phyloP scores from a whole-genome alignment of 768 basidiomycete genomes.

The Leccinum subtestaceum region DNA sequence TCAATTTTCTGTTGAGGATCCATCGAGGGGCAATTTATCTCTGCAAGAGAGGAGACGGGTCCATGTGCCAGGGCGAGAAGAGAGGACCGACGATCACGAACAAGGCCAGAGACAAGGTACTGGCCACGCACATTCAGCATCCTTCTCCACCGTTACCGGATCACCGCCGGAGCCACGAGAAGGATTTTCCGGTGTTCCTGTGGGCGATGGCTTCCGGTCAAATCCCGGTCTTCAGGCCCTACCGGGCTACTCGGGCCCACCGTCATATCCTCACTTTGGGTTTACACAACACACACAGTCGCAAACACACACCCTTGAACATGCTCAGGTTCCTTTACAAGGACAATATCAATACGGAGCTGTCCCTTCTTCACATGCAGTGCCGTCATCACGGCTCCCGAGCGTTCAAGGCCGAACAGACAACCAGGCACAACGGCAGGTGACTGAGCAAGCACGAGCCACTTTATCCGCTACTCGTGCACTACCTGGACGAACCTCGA shows the following conservation, averaged over 20 bases:
- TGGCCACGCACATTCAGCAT: slow-evolving; percentile 23
- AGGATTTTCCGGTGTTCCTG: not conserved
- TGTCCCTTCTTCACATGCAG: not conserved
- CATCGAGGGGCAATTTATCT: not conserved
- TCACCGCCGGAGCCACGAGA: slow-evolving; percentile 15
- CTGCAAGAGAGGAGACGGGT: slow-evolving; percentile 3
- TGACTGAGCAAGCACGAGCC: not conserved
- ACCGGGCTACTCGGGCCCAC: slow-evolving; percentile 1
- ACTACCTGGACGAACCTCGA: slow-evolving; percentile 9
- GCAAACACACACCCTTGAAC: slow-evolving; percentile 1
- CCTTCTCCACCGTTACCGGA: slow-evolving; percentile 25
- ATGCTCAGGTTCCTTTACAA: slow-evolving; percentile 3
- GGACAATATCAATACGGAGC: slow-evolving; percentile 9
- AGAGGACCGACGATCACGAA: not conserved
- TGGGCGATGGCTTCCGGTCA: not conserved
- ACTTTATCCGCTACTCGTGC: not conserved
- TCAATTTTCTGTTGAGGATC: not conserved
- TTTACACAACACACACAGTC: slow-evolving; percentile 7
- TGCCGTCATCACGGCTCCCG: slow-evolving; percentile 1
- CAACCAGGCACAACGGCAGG: not conserved
- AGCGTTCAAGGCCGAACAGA: not conserved
- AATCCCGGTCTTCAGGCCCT: slow-evolving; percentile 2
- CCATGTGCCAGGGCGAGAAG: not conserved
- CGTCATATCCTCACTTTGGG: slow-evolving; percentile 1
- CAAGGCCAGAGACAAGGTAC: not conserved